Percentiles rank a stretch among this genome's conserved stretches.
Conservation (phyloP, 306 rosid species). For the Prinsepia uniflora region DNA sequence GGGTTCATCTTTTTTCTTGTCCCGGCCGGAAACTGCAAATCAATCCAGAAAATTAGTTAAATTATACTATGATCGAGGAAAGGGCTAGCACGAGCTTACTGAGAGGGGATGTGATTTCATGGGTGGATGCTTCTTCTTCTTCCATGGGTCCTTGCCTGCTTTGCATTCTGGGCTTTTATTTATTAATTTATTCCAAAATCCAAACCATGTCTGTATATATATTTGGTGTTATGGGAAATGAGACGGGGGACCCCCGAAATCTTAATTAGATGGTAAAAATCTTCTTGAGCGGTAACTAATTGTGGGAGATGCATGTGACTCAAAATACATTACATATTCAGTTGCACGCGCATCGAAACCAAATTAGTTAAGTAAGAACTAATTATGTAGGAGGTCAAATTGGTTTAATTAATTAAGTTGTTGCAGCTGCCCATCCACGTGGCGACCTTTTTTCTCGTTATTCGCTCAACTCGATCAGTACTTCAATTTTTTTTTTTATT, state of each 20-base stretch:
- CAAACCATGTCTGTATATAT: neutral
- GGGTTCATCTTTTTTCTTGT: neutral
- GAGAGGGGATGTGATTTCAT: constrained; percentile 30
- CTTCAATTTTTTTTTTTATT: no score
- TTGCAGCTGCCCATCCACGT: constrained; percentile 15
- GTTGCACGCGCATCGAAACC: neutral
- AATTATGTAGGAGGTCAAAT: neutral
- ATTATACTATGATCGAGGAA: neutral
- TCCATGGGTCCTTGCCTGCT: constrained; percentile 13
- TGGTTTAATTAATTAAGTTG: neutral
- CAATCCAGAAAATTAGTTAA: neutral
- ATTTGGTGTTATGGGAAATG: neutral
- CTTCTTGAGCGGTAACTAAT: neutral
- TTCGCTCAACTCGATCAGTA: no score
- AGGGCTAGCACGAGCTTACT: constrained; percentile 2
- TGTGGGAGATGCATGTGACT: neutral
- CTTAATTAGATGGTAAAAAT: no score
- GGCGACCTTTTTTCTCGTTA: no score
- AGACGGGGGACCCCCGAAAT: no score
- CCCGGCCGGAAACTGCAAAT: constrained; percentile 17
- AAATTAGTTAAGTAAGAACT: neutral
- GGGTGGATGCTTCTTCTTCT: constrained; percentile 25
- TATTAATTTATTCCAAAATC: neutral
- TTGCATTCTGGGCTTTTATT: neutral
- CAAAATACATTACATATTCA: neutral